Evolutionary conservation across 2,329 filamentous ascomycete species (phyloP), one percentile per base, ranked within the genome.

Genomic region (Microsporum ferrugineum): DNA sequence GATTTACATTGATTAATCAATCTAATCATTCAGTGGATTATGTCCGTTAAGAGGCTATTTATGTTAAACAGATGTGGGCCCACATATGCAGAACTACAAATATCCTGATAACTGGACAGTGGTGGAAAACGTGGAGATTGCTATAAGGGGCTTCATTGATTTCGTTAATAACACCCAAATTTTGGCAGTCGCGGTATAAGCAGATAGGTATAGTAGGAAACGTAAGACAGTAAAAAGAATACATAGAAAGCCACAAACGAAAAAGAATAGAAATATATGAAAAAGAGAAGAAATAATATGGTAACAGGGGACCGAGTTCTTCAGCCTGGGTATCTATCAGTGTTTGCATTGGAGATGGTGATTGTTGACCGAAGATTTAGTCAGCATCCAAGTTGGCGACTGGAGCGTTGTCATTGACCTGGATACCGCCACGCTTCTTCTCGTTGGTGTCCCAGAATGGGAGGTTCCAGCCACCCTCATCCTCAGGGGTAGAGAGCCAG

Each of bases 341-440:
- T 27, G 17, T 47, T 33, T 31, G 23, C 17, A 12, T n/a, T 27
- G 4, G 8, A 5, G 23, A 31, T 33, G 14, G 49, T 10, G 49
- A 3, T 27, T 29, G 27, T 14, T 12, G 33, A 33, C 27, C 3
- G 27, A 27, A 12, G 14, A 60, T 39, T 71, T 82, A 92, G 73
- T 92, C 89, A 0, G 88, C 89, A 76, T 92, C 88, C 57, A 91
- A 76, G 7, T 87, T 86, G 47, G 87, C 88, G 58, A 85, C 83
- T 0, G 90, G 90, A 6, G 87, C 78, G 31, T 81, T 88, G 71
- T 95, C 84, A 72, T 95, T 83, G 1, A 96, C 90, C 76, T 95
- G 91, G 66, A 95, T 89, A 0, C 90, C 91, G 5, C 89, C 89
- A 17, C 91, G 81, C 82, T 95, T 95, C 82, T 88, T 89, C 80